These are phyloP conservation scores for Colletotrichum salicis DNA, from an alignment of 2,329 filamentous ascomycete species.

Conservation along the genomic window DNA sequence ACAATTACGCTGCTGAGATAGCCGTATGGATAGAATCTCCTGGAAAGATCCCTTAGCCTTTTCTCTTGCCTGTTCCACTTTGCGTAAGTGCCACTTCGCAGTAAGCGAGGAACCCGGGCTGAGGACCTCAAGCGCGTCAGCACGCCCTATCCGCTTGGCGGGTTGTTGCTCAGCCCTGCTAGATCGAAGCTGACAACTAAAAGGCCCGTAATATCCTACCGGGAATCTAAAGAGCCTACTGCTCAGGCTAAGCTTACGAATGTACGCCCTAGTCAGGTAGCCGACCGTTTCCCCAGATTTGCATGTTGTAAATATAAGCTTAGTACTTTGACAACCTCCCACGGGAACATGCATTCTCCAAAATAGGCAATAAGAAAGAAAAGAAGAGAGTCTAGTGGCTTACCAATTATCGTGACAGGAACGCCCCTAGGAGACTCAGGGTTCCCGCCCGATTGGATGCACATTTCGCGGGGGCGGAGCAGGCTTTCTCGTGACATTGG, in stretches of 20 bases:
- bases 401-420: not conserved
- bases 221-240: not conserved
- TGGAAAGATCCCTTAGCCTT: not conserved
- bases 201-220: not conserved
- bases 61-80: not conserved
- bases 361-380: not conserved
- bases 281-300: slow-evolving; percentile 5
- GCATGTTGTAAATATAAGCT: slow-evolving; percentile 17
- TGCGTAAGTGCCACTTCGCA: not conserved
- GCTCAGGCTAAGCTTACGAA: not conserved
- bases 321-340: not conserved
- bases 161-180: slow-evolving; percentile 15
- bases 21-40: no score
- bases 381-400: not conserved
- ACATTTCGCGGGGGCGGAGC: not conserved
- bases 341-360: not conserved
- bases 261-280: not conserved
- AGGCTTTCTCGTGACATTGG: not conserved
- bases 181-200: not conserved
- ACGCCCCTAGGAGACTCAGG: not conserved
- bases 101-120: not conserved
- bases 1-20: no score
- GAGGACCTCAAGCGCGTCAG: not conserved
- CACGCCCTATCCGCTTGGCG: not conserved
- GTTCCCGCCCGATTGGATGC: not conserved